Percentiles rank a stretch among this genome's conserved stretches.
phyloP scores from a whole-genome alignment of 2,329 filamentous ascomycete species.

The Trichoderma sp. region DNA sequence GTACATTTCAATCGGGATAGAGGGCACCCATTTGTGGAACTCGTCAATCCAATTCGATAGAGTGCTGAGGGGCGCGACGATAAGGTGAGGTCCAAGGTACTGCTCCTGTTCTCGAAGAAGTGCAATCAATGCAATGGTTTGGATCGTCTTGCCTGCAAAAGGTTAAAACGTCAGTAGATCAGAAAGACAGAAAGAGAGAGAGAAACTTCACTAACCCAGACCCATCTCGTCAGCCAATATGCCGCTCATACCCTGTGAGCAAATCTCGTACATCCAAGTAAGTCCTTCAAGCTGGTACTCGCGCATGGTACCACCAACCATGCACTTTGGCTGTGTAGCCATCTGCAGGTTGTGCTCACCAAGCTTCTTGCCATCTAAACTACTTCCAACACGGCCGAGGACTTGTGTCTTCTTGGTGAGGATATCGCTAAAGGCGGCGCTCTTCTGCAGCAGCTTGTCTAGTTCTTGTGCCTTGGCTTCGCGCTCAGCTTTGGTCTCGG shows the following conservation, averaged over 20 bases:
- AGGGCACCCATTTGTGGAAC: slow-evolving; percentile 84
- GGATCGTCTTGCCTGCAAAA: slow-evolving; percentile 74
- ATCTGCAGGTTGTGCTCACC: slow-evolving; percentile 69
- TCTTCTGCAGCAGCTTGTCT: slow-evolving; percentile 57
- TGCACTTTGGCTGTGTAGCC: slow-evolving; percentile 78
- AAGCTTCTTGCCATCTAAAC: slow-evolving; percentile 56
- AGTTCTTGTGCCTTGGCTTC: slow-evolving; percentile 58
- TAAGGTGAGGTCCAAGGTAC: slow-evolving; percentile 81
- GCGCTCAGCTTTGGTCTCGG: slow-evolving; percentile 51
- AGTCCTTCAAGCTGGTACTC: slow-evolving; percentile 92
- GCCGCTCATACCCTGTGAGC: slow-evolving; percentile 78
- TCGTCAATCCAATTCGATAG: slow-evolving; percentile 96
- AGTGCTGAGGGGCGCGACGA: slow-evolving; percentile 86
- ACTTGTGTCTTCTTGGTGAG: slow-evolving; percentile 62
- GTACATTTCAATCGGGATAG: slow-evolving; percentile 84
- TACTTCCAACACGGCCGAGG: slow-evolving; percentile 58
- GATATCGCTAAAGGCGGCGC: slow-evolving; percentile 59
- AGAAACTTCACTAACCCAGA: slow-evolving; percentile 47
- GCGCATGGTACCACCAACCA: slow-evolving; percentile 86
- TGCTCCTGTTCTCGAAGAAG: slow-evolving; percentile 82
- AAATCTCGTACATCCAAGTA: slow-evolving; percentile 89
- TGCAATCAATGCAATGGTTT: slow-evolving; percentile 84
- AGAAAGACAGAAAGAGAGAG: not conserved
- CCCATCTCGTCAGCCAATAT: slow-evolving; percentile 96
- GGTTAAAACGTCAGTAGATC: slow-evolving; percentile 12